phyloP scores from a whole-genome alignment of 164 flowering plant species.

The Nelumbo lutea region DNA sequence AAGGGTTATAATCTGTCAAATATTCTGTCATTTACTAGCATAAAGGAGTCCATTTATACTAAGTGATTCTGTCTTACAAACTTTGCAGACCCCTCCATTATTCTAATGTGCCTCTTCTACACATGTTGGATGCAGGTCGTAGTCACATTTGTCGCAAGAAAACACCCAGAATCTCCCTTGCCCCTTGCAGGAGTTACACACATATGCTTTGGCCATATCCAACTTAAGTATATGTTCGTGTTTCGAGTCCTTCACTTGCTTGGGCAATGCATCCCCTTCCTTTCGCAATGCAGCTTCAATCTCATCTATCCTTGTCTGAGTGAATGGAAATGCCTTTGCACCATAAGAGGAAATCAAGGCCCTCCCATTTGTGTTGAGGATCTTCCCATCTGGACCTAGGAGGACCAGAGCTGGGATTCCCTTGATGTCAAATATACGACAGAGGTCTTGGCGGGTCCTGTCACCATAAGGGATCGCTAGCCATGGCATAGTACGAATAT shows the following conservation, averaged over 20 bases:
- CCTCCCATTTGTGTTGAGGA: conserved; percentile 42
- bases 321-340: conserved; percentile 53
- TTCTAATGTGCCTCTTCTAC: conserved; percentile 18
- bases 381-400: conserved; percentile 49
- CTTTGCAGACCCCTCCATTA: neutral
- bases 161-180: conserved; percentile 61
- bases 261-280: conserved; percentile 45
- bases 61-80: neutral
- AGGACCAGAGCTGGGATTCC: conserved; percentile 47
- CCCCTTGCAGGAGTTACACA: conserved; percentile 43
- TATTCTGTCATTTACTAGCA: too few relatives aligned
- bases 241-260: conserved; percentile 37
- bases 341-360: conserved; percentile 45
- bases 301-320: conserved; percentile 38
- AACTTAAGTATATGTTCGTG: conserved; percentile 53
- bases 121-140: conserved; percentile 58
- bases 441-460: conserved; percentile 40
- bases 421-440: conserved; percentile 49
- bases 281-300: conserved; percentile 30
- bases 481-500: conserved; percentile 54
- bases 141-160: conserved; percentile 49
- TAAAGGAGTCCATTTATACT: too few relatives aligned
- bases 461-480: conserved; percentile 50
- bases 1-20: too few relatives aligned
- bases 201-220: conserved; percentile 57